Evolutionary conservation across 2,329 filamentous ascomycete species (phyloP), one percentile per base, ranked within the genome.

Genomic region (Penicillium glabrum): DNA sequence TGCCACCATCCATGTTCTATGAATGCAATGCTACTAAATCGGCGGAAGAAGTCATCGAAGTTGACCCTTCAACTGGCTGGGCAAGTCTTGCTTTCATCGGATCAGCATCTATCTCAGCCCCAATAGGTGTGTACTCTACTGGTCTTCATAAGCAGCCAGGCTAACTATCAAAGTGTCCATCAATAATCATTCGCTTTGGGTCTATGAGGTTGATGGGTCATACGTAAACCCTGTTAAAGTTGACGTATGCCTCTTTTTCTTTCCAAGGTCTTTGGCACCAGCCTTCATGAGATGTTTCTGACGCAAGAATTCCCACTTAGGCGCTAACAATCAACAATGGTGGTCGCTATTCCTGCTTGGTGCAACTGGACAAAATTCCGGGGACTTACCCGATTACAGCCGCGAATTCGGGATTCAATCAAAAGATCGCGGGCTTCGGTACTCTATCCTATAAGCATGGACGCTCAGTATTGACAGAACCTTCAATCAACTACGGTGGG

Each of bases 371-470:
- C 24, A 47, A 56, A n/a, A 11, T 51, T 0, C 24, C 46, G 3
- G 53, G 31, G 5, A 51, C 51, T 31, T 62, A 62, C 33, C 54
- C 56, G 5, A 60, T 62, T 19, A 53, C 56, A n/a, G 53, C 56
- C 5, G 53, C 60, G 3, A 59, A 48, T 1, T 74, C 72, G 26
- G 71, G 77, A 1, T 13, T 51, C 10, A 77, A 80, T 6, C 85
- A 87, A 66, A 76, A 85, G 49, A 75, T 87, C 24, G 73, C 75
- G 9, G 82, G 79, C 1, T 75, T 77, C 29, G 83, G 80, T 0
- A 71, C 77, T 2, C 68, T 87, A 14, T 69, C 72, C 0, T 79
- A 80, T 60, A 24, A 16, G n/a, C 14, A 68, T 16, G 57, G 61
- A 80, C 48, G 75, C 71, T 0, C 59, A 70, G 10, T 65, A 69